Evolutionary conservation across 257 asterid species (phyloP), one percentile per base, ranked within the genome.

Genomic region (Solanum dulcamara): DNA sequence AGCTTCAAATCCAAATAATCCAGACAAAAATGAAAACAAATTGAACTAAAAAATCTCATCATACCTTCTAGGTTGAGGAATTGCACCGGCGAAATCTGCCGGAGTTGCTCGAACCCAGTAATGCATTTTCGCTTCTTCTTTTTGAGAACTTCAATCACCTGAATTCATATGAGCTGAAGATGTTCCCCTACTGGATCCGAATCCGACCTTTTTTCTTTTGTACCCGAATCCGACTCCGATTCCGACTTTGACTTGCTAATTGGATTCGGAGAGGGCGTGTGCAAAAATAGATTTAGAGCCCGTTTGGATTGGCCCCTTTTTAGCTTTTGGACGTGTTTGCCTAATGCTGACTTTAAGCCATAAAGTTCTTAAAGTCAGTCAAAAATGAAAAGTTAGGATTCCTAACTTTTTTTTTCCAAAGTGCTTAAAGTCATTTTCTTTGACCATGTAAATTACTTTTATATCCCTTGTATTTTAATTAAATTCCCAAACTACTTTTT

Each of bases 101-200:
- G 94, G 88, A 84, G 98, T 84, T 86, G 97, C 95, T 86, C 94
- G 93, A 90, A 97, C 93, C 99, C 98, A 97, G 89, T 92, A 94
- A 88, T 95, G 95, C 90, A 89, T 92, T 90, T 91, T 93, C 95
- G 83, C 26, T 88, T 38, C n/a, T 72, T 90, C 83, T 86, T 86
- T 70, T 9, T 40, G 8, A 33, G 0, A 68, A 68, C 14, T 70
- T 35, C 79, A 37, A 20, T 20, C 30, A 18, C 30, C 50, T 35
- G 79, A 35, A 37, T 35, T 35, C 48, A 35, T 0, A 70, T 33
- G 79, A 70, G 48, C 48, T 70, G 79, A 70, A 70, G 22, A 35
- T 35, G 50, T 32, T 14, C 71, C 13, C 79, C 7, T 17, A 32
- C 26, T 8, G 75, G 44, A 67, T 67, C 44, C 44, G 14, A 8